These are phyloP conservation scores for Eucalyptus camaldulensis DNA, from an alignment of 345 rosid species.

Conservation along the genomic window DNA sequence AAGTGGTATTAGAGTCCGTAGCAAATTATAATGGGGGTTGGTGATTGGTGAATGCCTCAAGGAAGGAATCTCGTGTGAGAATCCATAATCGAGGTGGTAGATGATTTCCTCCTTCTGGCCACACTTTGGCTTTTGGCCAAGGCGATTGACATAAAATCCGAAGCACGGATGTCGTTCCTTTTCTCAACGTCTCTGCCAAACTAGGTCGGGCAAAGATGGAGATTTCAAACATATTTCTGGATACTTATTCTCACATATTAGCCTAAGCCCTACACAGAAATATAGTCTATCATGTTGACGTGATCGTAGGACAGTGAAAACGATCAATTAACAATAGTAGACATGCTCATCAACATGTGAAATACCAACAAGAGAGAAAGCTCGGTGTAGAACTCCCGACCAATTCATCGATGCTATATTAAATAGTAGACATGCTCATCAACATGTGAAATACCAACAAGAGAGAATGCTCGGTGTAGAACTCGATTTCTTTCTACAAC, in stretches of 20 bases:
- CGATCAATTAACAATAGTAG: neutral
- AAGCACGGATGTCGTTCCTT: neutral
- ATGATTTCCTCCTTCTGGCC: neutral
- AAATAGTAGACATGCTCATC: neutral
- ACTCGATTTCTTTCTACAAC: neutral
- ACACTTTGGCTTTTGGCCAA: neutral
- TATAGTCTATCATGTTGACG: neutral
- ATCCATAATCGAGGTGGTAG: neutral
- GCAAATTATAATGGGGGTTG: neutral
- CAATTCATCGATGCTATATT: neutral
- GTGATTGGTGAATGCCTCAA: neutral
- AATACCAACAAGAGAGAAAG: neutral
- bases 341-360: neutral
- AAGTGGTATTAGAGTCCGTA: neutral
- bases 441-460: neutral
- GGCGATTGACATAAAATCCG: neutral
- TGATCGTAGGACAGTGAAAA: neutral
- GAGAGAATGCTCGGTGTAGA: neutral
- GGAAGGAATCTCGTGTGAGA: neutral
- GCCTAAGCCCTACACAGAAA: neutral
- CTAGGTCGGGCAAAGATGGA: neutral
- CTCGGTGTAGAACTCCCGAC: neutral
- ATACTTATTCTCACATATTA: neutral
- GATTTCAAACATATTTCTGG: neutral
- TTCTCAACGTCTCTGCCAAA: neutral